Percentiles rank a stretch among this genome's conserved stretches.
Conservation (phyloP, 1,139 yeast species). For the Groenewaldozyma auringiensis region DNA sequence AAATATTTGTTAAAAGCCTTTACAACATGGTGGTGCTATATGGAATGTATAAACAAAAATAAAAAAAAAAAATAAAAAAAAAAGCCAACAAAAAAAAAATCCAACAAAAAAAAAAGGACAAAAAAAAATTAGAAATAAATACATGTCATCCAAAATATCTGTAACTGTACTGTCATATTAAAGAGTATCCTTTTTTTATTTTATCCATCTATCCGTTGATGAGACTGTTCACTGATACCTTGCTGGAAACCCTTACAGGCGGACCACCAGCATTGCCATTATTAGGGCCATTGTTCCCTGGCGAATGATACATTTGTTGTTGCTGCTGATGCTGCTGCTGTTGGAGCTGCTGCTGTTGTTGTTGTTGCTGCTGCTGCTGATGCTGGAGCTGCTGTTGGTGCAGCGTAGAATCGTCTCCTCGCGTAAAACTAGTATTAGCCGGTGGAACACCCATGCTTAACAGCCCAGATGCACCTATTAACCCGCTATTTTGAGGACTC, state of each 20-base stretch:
- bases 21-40: no score
- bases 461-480: not conserved
- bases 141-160: not conserved
- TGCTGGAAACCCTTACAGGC: slow-evolving; percentile 5
- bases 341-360: no score
- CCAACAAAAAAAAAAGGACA: slow-evolving; percentile 1
- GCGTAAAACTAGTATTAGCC: no score
- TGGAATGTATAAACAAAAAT: no score
- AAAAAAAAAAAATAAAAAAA: slow-evolving; percentile 1
- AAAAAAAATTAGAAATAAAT: not conserved
- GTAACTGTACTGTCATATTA: not conserved
- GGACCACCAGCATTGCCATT: not conserved
- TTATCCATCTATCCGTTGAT: slow-evolving; percentile 11
- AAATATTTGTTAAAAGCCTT: no score
- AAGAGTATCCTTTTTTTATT: not conserved
- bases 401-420: no score
- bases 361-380: no score
- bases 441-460: no score
- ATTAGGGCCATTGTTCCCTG: not conserved
- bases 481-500: not conserved
- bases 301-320: not conserved
- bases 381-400: no score
- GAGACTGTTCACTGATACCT: slow-evolving; percentile 15
- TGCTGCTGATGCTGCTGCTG: no score
- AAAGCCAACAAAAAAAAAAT: no score